A percentile compares a stretch with the other conserved stretches of the same genome.
Evolutionary conservation across 1,139 yeast genomes (phyloP).

Genomic region (Protomyces arabidopsidicola): DNA sequence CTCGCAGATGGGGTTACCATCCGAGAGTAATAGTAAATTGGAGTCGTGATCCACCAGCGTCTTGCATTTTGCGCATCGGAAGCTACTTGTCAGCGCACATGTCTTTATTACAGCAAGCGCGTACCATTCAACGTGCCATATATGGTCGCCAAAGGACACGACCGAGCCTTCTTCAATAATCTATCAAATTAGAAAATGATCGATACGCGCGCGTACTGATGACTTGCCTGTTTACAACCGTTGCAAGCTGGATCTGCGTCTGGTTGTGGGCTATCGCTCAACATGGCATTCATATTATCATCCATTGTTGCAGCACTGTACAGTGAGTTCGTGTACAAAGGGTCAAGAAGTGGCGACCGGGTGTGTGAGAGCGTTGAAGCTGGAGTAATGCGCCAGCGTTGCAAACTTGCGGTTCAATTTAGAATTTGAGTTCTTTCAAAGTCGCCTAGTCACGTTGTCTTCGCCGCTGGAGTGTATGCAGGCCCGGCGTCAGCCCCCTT

Average conservation of each 20-base stretch:
- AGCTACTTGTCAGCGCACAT: constrained; percentile 39
- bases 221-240: not conserved
- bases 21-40: constrained; percentile 83
- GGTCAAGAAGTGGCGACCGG: too few species aligned
- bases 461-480: too few species aligned
- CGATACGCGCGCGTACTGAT: not conserved
- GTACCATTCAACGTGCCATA: constrained; percentile 82
- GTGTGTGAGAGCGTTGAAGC: too few species aligned
- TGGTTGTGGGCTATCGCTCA: not conserved
- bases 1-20: constrained; percentile 85
- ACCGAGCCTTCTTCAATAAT: constrained; percentile 30
- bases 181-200: not conserved
- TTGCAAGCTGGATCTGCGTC: not conserved
- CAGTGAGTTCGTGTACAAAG: too few species aligned
- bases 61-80: constrained; percentile 79
- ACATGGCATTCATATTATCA: not conserved
- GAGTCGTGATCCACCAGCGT: constrained; percentile 77
- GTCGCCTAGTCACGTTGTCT: too few species aligned
- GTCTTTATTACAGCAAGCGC: not conserved
- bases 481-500: too few species aligned
- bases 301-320: not conserved
- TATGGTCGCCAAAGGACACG: constrained; percentile 30
- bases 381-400: too few species aligned
- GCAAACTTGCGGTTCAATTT: too few species aligned
- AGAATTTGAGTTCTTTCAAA: too few species aligned